Evolutionary conservation across 441 rosid species (phyloP).

Genomic region (Dalechampia spathulata): DNA sequence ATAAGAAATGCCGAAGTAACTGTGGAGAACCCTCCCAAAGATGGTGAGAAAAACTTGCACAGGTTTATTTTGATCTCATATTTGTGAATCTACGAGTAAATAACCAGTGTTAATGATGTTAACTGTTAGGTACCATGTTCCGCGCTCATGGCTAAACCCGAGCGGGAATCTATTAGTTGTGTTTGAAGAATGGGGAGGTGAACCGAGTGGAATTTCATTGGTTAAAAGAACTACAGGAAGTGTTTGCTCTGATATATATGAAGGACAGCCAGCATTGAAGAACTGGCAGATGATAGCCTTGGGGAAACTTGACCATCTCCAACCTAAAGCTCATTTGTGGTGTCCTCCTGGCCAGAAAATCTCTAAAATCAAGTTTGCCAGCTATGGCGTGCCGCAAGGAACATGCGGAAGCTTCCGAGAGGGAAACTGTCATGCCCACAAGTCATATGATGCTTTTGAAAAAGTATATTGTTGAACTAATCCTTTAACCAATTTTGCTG

Average conservation of each 20-base stretch:
- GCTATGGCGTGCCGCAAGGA: conserved; percentile 87
- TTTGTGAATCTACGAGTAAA: neutral
- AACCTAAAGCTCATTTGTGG: conserved; percentile 78
- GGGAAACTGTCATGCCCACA: conserved; percentile 79
- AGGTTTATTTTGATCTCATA: neutral
- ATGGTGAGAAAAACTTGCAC: conserved; percentile 40
- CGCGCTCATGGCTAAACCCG: conserved; percentile 84
- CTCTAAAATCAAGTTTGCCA: conserved; percentile 72
- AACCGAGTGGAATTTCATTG: conserved; percentile 65
- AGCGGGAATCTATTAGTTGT: conserved; percentile 74
- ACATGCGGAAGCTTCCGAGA: conserved; percentile 71
- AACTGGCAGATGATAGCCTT: conserved; percentile 39
- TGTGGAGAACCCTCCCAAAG: conserved; percentile 95
- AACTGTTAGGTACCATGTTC: conserved; percentile 79
- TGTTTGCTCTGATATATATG: conserved; percentile 69
- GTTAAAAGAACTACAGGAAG: conserved; percentile 63
- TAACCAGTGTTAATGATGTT: neutral
- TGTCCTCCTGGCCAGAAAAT: conserved; percentile 83
- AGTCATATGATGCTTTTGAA: conserved; percentile 80
- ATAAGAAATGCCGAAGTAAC: conserved; percentile 68
- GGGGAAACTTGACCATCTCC: conserved; percentile 51
- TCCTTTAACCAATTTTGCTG: neutral
- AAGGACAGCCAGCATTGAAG: conserved; percentile 74
- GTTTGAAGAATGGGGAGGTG: conserved; percentile 96
- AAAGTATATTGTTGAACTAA: conserved; percentile 52